These are phyloP conservation scores for Cajanus cajan DNA, from an alignment of 306 rosid species.

Conservation along the genomic window DNA sequence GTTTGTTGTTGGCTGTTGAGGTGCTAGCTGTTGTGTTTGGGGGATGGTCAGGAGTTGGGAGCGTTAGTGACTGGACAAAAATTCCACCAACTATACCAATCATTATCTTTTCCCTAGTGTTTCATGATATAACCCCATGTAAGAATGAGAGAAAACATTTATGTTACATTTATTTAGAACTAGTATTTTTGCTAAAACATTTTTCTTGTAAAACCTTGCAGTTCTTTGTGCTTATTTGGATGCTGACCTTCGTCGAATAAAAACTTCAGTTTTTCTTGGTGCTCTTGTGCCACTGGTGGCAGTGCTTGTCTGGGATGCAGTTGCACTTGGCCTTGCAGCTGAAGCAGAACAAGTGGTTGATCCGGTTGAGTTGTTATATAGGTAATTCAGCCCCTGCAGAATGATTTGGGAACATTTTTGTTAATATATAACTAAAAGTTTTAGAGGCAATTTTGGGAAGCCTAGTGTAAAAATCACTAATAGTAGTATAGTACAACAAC, in stretches of 20 bases:
- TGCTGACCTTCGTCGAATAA: slow-evolving; percentile 56
- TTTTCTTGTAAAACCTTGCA: slow-evolving; percentile 29
- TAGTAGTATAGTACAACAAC: not conserved
- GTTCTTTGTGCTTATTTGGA: slow-evolving; percentile 84
- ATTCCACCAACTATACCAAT: slow-evolving; percentile 58
- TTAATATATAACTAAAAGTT: not conserved
- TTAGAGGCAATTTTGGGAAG: not conserved
- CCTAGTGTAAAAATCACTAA: not conserved
- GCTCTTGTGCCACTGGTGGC: slow-evolving; percentile 63
- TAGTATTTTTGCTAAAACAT: not conserved
- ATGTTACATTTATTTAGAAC: not conserved
- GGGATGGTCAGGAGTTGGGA: slow-evolving; percentile 60
- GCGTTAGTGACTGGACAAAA: slow-evolving; percentile 55
- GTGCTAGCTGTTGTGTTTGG: slow-evolving; percentile 50
- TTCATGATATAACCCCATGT: slow-evolving; percentile 79
- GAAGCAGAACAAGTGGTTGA: slow-evolving; percentile 49
- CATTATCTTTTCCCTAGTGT: slow-evolving; percentile 63
- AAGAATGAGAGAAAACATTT: not conserved
- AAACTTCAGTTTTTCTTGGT: slow-evolving; percentile 62
- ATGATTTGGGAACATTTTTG: not conserved
- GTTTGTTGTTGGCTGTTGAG: slow-evolving; percentile 61
- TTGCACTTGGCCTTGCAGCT: slow-evolving; percentile 56
- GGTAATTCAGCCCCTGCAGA: slow-evolving; percentile 39
- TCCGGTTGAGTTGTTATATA: slow-evolving; percentile 61
- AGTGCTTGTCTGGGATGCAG: slow-evolving; percentile 69